Base-by-base conservation (phyloP, 768 basidiomycete genomes). In the Naematelia aurantialba region DNA sequence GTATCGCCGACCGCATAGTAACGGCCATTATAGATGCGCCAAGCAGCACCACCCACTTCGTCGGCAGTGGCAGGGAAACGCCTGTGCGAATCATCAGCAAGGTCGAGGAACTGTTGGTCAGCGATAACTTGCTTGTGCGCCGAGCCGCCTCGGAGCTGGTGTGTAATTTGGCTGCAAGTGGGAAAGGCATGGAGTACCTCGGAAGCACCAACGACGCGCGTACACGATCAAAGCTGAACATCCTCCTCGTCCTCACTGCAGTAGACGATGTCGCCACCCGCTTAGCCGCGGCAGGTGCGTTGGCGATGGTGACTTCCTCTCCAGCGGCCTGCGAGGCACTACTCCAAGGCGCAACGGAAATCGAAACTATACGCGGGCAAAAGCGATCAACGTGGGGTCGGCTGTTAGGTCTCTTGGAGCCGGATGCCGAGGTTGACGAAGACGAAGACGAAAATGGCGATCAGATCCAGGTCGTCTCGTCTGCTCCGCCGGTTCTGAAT, bases 121-220 rank as follows among this genome's bases (percentile, higher is more conserved):
- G 93, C 67, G 89, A 92, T 53, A 88, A 94, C 74, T 78, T 76
- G 0, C 81, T 98, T 58, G 81, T 96, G 55, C 84, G 91, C 14
- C 81, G 96, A 59, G 94, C 96, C 1, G 85, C 93, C 1, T 87
- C 85, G 55, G 91, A 99, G 78, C 83, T 98, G 26, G 79, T 91
- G 2, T 98, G 93, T 81, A 99, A 99, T 78, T 82, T 99, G 13
- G 82, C 92, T 39, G 83, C 81, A 1, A 88, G 87, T 14, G 88
- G 91, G 46, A 80, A 81, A 3, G 84, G 87, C 4, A 94, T 91
- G 73, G 82, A 85, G 61, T 82, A 82, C 64, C 94, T 88, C 72
- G 84, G 76, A 2, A 77, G 76, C 24, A 75, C 72, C 26, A 45
- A 59, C 31, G 34, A 52, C 24, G 31, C 59, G 5, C 45, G 59